Base-by-base conservation (phyloP, 169 alveolate genomes). In the Plasmodium gallinaceum region DNA sequence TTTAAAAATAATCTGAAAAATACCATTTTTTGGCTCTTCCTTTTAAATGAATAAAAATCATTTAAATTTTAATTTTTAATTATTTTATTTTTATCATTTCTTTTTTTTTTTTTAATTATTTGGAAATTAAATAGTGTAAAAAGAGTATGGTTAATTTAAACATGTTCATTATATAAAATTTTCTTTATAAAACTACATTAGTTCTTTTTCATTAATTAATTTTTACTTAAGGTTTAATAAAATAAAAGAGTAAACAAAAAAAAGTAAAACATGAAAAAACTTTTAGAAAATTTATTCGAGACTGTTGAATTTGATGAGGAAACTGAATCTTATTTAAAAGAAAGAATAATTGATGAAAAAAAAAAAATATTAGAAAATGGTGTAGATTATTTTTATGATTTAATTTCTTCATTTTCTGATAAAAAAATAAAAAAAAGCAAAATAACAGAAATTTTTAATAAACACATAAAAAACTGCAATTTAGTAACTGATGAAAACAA, bases 301-400 rank as follows among this genome's bases (percentile, higher is more conserved):
- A 60, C 66, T 12, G 14, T 83, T 9, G 64, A 83, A 39, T 45
- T 61, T 54, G 91, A 83, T 43, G 91, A 83, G 43, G 85, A 68
- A 83, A 69, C 72, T 14, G 74, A 52, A 45, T 45, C 12, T 43
- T 83, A 83, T 61, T 83, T 83, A 71, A 54, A 46, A 32, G 91
- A 68, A 83, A 66, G 91, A 71, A 68, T 83, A 83, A 66, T 62
- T 46, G 91, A 83, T 65, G 91, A 83, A 43, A 83, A 83, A 48
- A 20, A 68, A n/a, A 32, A 42, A 69, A 83, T 83, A 48, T 18
- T 20, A 37, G 24, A 69, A 57, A 83, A 69, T 46, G 91, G 91
- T 46, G 54, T 83, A 83, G 85, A 83, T 54, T 83, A 83, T 57
- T 46, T 83, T 58, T 68, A 69, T 51, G 85, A 83, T 32, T 39